Evolutionary conservation across 108 stramenopile species (phyloP), one percentile per base, ranked within the genome.

Genomic region (Fragilariopsis cylindrus): DNA sequence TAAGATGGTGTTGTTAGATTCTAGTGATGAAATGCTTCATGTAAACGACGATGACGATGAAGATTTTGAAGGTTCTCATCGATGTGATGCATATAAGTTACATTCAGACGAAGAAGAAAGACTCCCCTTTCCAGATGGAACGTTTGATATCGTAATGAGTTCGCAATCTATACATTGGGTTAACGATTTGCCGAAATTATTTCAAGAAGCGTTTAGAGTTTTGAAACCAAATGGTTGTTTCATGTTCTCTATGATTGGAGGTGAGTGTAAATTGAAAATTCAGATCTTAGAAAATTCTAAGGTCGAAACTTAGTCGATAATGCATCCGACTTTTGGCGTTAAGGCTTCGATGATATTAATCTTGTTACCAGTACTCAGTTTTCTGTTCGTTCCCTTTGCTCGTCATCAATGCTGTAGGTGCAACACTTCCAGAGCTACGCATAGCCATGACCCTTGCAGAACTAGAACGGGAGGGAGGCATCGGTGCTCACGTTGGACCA

Each of bases 171-270:
- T 99, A 69, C 98, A 99, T 71, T 99, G 98, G 98, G 82, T 97
- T 55, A 98, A 98, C 72, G 95, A 98, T 75, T 77, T 99, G 8
- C 96, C 96, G 9, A 57, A 73, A 48, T 50, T 95, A 40, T 82
- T 99, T 46, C 55, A 55, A 11, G 94, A 97, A 76, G 82, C 84
- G 7, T 81, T 63, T 40, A 79, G 95, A 41, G 90, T 92, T 0
- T 75, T 99, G 7, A 97, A 97, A 81, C 98, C 99, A 2, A 97
- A 99, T 75, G 99, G 99, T 3, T 96, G 96, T 62, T 91, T 99
- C 72, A 81, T 99, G 60, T 97, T 96, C 48, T 85, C 97, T 16
- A 92, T 99, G 82, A 85, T 97, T 9, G 99, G 99, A 6, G 98
- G 98, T 30, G 30, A 30, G 30, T 30, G 30, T 30, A 30, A 0